Evolutionary conservation across 2,329 filamentous ascomycete genomes (phyloP).

Genomic region (Emergomyces orientalis): DNA sequence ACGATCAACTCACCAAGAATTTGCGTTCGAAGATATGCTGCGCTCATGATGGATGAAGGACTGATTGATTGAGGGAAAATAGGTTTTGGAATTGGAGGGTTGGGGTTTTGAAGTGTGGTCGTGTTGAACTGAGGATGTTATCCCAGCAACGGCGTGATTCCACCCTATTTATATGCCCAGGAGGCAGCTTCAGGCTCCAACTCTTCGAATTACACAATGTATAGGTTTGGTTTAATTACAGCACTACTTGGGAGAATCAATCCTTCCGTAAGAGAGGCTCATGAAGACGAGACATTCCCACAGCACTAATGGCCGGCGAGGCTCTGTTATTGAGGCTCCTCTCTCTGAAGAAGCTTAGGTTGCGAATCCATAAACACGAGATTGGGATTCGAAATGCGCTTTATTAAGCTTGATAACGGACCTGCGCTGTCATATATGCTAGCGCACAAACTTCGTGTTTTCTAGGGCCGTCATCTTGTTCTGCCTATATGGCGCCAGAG

Average conservation of each 20-base stretch:
- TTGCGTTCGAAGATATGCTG: neutral
- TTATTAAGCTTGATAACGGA: neutral
- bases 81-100: neutral
- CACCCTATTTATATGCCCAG: neutral
- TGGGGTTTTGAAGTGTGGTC: neutral
- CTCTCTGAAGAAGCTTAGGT: neutral
- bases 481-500: neutral
- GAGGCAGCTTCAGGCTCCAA: neutral
- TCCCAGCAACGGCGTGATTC: neutral
- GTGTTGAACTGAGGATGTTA: neutral
- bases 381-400: neutral
- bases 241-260: neutral
- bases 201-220: neutral
- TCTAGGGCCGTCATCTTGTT: neutral
- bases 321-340: neutral
- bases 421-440: neutral
- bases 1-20: neutral
- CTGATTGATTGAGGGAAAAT: neutral
- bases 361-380: neutral
- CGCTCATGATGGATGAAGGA: neutral
- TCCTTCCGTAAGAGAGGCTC: neutral
- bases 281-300: neutral
- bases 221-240: neutral
- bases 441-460: neutral
- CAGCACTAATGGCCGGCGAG: neutral